Evolutionary conservation across 148 eudicot genomes (phyloP).

Genomic region (Fagopyrum tataricum): DNA sequence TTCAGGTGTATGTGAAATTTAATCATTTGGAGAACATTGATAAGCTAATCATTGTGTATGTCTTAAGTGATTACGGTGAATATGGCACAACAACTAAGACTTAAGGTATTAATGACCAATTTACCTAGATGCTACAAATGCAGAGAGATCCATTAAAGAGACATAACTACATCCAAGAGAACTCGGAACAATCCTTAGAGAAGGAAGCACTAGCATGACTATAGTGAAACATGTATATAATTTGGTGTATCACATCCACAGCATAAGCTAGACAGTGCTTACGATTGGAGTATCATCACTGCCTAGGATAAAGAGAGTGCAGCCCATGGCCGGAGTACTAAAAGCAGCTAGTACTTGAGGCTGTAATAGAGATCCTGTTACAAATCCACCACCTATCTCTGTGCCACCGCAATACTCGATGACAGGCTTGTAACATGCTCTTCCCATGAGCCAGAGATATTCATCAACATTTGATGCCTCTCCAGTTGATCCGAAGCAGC

Average conservation of each 20-base stretch:
- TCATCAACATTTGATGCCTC: constrained; percentile 95
- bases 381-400: constrained; percentile 90
- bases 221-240: background rate
- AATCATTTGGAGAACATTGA: background rate
- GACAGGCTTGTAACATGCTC: constrained; percentile 83
- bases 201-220: background rate
- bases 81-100: background rate
- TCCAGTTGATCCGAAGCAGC: constrained; percentile 92
- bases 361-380: constrained; percentile 84
- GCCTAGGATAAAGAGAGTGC: constrained; percentile 69
- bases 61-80: background rate
- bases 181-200: background rate
- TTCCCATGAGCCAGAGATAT: constrained; percentile 92
- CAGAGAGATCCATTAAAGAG: constrained; percentile 7
- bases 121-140: background rate
- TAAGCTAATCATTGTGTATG: background rate
- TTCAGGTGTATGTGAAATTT: background rate
- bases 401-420: constrained; percentile 98
- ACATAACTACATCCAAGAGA: background rate
- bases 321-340: constrained; percentile 92
- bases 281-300: constrained; percentile 60
- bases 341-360: constrained; percentile 79
- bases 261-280: constrained; percentile 33
- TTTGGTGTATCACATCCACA: background rate
- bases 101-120: background rate